Base-by-base conservation (phyloP, 169 alveolate species). In the Babesia sp. region DNA sequence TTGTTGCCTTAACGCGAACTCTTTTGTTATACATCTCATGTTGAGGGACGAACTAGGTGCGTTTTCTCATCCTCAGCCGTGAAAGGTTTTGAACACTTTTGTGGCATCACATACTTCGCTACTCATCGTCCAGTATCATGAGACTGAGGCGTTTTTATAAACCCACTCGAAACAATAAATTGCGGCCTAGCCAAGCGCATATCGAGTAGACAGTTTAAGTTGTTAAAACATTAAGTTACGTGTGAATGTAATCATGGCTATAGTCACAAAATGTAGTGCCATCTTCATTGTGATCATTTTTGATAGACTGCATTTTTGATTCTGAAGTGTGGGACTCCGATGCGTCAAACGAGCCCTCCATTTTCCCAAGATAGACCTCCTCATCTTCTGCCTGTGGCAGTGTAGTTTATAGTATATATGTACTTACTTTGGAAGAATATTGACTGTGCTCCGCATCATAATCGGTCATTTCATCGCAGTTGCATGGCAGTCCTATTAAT, bases 231-330 rank as follows among this genome's bases (percentile, higher is more conserved):
- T 6, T 6, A 18, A 28, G 56, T 48, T 48, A 48, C 56, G 20
- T 48, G 26, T 48, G 56, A 18, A 48, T 48, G 56, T 48, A 48
- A 20, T 28, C 56, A 18, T 48, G 56, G 28, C 56, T 20, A 28
- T 48, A 48, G 26, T 28, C 56, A 48, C 56, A 48, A 48, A 18
- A 48, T 48, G 56, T 48, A 6, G 56, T 18, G 7, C 56, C 56
- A 14, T 48, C 56, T 14, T 48, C 44, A 55, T 34, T 55, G 16
- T 26, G 41, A 55, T 55, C 33, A n/a, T 24, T 41, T 34, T 29
- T 55, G 16, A 2, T 45, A 3, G 33, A 55, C 66, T 55, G 66
- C 41, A 55, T 55, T 24, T 55, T 29, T 55, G 66, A 7, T 55
- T 11, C 66, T 31, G 66, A 34, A 28, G n/a, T 18, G 16, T 7